Percentiles rank a stretch among this genome's conserved stretches.
Conservation (phyloP, 2,329 filamentous ascomycete species). For the Achaetomium macrosporum region DNA sequence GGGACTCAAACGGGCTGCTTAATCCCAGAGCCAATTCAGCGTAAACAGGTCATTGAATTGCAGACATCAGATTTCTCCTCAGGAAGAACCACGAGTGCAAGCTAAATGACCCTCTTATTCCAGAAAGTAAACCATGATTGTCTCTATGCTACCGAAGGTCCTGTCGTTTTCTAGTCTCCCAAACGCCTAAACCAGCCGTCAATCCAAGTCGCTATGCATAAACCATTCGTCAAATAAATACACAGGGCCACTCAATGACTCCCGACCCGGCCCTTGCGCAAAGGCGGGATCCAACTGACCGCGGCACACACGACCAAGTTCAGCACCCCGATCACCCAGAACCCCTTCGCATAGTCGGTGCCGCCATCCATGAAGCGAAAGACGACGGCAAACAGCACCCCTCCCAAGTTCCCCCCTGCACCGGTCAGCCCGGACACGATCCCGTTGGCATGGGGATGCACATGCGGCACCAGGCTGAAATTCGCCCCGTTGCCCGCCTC, state of each 20-base stretch:
- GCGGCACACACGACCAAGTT: conserved; percentile 63
- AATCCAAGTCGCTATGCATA: background rate
- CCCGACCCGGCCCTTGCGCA: conserved; percentile 50
- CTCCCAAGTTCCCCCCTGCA: conserved; percentile 76
- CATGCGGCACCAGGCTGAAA: conserved; percentile 81
- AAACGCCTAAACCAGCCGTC: background rate
- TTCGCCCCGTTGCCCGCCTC: conserved; percentile 83
- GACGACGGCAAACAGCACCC: conserved; percentile 76
- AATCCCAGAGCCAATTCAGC: no score
- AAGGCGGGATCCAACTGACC: conserved; percentile 50
- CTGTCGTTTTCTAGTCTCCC: no score
- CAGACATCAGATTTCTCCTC: no score
- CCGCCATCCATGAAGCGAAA: conserved; percentile 66
- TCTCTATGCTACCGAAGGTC: no score
- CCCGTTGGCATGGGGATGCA: conserved; percentile 77
- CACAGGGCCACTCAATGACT: conserved; percentile 29
- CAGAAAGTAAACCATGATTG: no score
- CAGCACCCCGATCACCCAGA: conserved; percentile 80
- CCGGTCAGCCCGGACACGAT: conserved; percentile 71
- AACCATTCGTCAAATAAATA: background rate
- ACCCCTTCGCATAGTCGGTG: conserved; percentile 59
- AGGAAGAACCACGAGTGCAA: no score
- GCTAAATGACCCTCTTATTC: no score
- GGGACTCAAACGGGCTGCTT: no score
- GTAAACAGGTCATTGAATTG: no score